Evolutionary conservation across 2,329 filamentous ascomycete genomes (phyloP).

Genomic region (Fusarium mangiferae): DNA sequence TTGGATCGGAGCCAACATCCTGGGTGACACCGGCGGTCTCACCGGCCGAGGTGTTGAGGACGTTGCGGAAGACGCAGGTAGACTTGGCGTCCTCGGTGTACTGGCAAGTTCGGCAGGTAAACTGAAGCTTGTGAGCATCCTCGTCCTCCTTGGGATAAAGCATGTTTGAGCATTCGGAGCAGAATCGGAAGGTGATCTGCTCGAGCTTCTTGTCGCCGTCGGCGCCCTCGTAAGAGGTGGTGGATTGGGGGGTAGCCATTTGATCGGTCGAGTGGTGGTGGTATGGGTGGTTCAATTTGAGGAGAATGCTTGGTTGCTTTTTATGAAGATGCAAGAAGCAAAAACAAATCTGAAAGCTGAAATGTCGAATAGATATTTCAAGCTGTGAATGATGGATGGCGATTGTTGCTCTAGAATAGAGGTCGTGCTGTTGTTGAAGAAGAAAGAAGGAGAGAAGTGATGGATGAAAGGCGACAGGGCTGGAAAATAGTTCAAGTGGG

Average conservation of each 20-base stretch:
- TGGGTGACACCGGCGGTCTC: conserved; percentile 98
- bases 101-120: conserved; percentile 94
- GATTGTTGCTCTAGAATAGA: conserved; percentile 16
- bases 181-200: conserved; percentile 97
- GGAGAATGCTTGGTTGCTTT: conserved; percentile 9
- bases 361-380: conserved; percentile 26
- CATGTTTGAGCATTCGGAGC: conserved; percentile 98
- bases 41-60: conserved; percentile 88
- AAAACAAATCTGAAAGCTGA: conserved; percentile 6
- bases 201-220: conserved; percentile 66
- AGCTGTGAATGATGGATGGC: conserved; percentile 2
- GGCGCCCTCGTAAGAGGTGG: conserved; percentile 54
- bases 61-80: conserved; percentile 94
- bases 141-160: conserved; percentile 97
- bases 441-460: conserved; percentile 9
- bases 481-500: conserved; percentile 31
- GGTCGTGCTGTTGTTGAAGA: conserved; percentile 18
- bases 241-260: conserved; percentile 70
- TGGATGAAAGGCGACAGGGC: conserved; percentile 25
- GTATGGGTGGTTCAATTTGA: conserved; percentile 8
- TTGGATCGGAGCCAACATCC: conserved; percentile 97
- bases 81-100: conserved; percentile 88
- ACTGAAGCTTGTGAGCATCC: conserved; percentile 84
- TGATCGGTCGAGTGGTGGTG: conserved; percentile 26
- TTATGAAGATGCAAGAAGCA: conserved; percentile 8